Conservation (phyloP, 352 stramenopile genomes). For the Pythium pectinolyticum region DNA sequence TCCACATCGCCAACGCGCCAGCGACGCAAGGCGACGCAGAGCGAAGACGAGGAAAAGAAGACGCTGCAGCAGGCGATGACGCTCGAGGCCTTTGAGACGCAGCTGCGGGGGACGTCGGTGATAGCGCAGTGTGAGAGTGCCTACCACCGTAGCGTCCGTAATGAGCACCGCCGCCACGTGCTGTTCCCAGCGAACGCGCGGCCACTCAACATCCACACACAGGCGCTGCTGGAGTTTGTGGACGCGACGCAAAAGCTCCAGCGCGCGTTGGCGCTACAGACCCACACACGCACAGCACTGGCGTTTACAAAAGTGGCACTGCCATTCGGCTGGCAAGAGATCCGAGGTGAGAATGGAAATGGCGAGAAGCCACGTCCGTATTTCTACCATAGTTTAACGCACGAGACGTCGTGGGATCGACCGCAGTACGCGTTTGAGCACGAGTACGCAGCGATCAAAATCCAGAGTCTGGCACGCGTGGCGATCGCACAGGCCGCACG, state of each 20-base stretch:
- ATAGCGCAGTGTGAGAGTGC: conserved; percentile 24
- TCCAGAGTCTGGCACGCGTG: conserved; percentile 62
- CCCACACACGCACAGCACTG: conserved; percentile 28
- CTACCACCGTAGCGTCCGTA: conserved; percentile 60
- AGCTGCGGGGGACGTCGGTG: conserved; percentile 19
- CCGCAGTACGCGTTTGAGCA: conserved; percentile 71
- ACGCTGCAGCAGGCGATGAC: conserved; percentile 4
- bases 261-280: conserved; percentile 24
- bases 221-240: conserved; percentile 49
- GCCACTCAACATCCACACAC: conserved; percentile 50
- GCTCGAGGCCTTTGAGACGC: conserved; percentile 3
- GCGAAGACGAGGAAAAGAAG: conserved; percentile 20
- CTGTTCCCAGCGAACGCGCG: conserved; percentile 51
- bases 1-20: neutral
- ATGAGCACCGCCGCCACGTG: conserved; percentile 49
- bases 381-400: conserved; percentile 49
- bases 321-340: conserved; percentile 65
- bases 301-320: conserved; percentile 52
- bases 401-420: conserved; percentile 51
- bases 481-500: conserved; percentile 38
- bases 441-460: conserved; percentile 56
- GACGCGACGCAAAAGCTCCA: conserved; percentile 35
- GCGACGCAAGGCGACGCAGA: conserved; percentile 16
- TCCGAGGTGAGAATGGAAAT: neutral
- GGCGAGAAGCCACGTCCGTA: conserved; percentile 29